A percentile compares a stretch with the other conserved stretches of the same genome.
These are phyloP conservation scores for Linnemannia schmuckeri DNA, from an alignment of 192 early-diverging fungal species.

Conservation along the genomic window DNA sequence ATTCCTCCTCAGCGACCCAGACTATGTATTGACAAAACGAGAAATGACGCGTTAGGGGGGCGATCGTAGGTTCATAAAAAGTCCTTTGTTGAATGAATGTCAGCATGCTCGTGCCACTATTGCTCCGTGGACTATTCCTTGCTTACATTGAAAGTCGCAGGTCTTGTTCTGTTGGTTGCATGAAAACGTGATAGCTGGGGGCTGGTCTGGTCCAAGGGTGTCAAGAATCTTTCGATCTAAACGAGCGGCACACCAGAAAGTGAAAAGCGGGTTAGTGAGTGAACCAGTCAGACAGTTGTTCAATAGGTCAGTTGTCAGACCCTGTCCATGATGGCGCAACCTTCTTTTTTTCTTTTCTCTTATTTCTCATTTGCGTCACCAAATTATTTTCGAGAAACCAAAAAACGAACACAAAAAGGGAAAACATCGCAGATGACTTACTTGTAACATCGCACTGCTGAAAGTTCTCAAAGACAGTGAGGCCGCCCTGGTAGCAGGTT, in stretches of 20 bases:
- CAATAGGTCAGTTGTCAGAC: neutral
- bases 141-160: conserved; percentile 81
- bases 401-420: neutral
- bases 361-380: neutral
- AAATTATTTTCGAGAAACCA: neutral
- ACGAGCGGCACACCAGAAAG: neutral
- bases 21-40: conserved; percentile 55
- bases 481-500: conserved; percentile 81
- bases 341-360: neutral
- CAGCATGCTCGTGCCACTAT: neutral
- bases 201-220: conserved; percentile 69
- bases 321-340: neutral
- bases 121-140: neutral
- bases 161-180: conserved; percentile 70
- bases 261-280: neutral
- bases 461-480: conserved; percentile 75
- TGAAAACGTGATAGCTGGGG: conserved; percentile 83
- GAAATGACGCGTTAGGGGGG: neutral
- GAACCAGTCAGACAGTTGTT: neutral
- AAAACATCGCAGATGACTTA: conserved; percentile 61
- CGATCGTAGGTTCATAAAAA: neutral
- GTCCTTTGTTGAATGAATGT: neutral
- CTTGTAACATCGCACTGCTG: conserved; percentile 84
- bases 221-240: conserved; percentile 71
- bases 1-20: conserved; percentile 88